Evolutionary conservation across 805 yeast species (phyloP).

Genomic region (Candida mattraensis): DNA sequence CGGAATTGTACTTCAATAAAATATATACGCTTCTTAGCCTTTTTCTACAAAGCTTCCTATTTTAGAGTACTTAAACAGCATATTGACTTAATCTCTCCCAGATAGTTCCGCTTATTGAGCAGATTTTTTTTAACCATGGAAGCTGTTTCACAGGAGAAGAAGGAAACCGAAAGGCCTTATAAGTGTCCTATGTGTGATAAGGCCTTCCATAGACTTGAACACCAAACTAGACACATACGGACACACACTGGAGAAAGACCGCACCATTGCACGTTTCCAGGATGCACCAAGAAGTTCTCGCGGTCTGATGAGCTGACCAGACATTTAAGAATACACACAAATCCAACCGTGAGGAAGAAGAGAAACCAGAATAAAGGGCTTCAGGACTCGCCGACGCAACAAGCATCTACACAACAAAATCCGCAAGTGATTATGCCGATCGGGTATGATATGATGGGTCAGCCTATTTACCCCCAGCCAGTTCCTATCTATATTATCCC

Average conservation of each 20-base stretch:
- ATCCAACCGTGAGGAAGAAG: conserved; percentile 58
- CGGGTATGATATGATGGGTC: conserved; percentile 33
- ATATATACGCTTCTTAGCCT: too few species aligned
- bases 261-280: conserved; percentile 78
- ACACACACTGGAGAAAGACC: conserved; percentile 96
- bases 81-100: too few species aligned
- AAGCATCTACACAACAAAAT: conserved; percentile 6
- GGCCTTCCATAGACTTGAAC: conserved; percentile 86
- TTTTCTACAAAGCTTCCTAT: too few species aligned
- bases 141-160: conserved; percentile 2
- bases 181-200: conserved; percentile 81
- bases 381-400: conserved; percentile 10
- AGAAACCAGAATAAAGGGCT: conserved; percentile 16
- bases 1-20: too few species aligned
- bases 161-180: conserved; percentile 59
- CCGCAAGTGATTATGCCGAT: conserved; percentile 28
- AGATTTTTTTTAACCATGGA: neutral
- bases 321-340: conserved; percentile 77
- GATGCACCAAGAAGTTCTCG: conserved; percentile 76
- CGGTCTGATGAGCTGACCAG: conserved; percentile 85
- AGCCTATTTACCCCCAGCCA: conserved; percentile 33
- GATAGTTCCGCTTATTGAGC: too few species aligned
- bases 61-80: too few species aligned
- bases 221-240: conserved; percentile 86
- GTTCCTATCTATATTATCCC: conserved; percentile 31